Evolutionary conservation across 2,329 filamentous ascomycete species (phyloP).

Genomic region (Clarireedia monteithiana): DNA sequence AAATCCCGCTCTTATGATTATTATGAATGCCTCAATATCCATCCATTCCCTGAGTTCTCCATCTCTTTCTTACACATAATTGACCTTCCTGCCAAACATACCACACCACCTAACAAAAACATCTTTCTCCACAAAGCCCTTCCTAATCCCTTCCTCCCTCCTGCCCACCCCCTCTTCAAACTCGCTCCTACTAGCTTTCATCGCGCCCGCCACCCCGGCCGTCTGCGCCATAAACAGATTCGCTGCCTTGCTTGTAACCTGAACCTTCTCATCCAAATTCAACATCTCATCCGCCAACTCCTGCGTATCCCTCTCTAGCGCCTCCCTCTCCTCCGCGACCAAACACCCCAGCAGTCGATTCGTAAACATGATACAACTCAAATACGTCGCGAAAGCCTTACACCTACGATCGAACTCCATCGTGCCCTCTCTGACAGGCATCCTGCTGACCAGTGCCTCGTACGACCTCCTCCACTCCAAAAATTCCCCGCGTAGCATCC

Average conservation of each 20-base stretch:
- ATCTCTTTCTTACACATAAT: neutral
- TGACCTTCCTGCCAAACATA: constrained; percentile 2
- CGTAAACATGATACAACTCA: constrained; percentile 25
- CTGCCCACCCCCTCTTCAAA: neutral
- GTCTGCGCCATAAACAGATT: constrained; percentile 6
- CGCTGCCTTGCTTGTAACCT: neutral
- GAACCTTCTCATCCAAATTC: constrained; percentile 23
- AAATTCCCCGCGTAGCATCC: constrained; percentile 12
- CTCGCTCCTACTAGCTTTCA: neutral
- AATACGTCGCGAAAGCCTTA: constrained; percentile 19
- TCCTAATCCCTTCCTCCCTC: neutral
- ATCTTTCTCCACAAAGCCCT: neutral
- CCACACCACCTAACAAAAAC: neutral
- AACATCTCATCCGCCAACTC: constrained; percentile 24
- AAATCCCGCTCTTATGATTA: too few species aligned
- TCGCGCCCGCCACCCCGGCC: neutral
- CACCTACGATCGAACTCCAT: constrained; percentile 17
- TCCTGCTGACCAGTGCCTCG: constrained; percentile 2
- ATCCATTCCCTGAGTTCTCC: neutral
- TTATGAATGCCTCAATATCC: too few species aligned
- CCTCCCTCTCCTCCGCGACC: constrained; percentile 10
- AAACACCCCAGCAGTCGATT: constrained; percentile 19
- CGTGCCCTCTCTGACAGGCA: constrained; percentile 7
- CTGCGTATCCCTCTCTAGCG: constrained; percentile 27
- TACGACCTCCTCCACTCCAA: constrained; percentile 11